A percentile compares a stretch with the other conserved stretches of the same genome.
Conservation (phyloP, 805 yeast species). For the Saccharomycopsis sp. region DNA sequence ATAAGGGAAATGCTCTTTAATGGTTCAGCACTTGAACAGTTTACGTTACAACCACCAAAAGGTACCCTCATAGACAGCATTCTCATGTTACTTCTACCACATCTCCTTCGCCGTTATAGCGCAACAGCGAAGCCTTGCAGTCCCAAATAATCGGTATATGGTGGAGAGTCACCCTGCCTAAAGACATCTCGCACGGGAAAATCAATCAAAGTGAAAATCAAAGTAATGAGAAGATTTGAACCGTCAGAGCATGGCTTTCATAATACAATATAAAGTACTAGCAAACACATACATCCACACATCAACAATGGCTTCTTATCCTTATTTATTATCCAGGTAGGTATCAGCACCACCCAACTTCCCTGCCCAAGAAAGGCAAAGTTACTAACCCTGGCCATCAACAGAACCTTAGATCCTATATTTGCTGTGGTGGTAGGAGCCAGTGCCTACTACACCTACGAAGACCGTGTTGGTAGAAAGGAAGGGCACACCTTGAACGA, state of each 20-base stretch:
- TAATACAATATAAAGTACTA: background rate
- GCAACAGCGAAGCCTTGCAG: no score
- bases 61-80: no score
- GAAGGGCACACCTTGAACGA: constrained; percentile 57
- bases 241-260: no score
- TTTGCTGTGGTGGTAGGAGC: constrained; percentile 59
- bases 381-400: constrained; percentile 1
- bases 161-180: no score
- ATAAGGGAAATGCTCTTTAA: no score
- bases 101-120: no score
- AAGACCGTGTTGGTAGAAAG: constrained; percentile 47
- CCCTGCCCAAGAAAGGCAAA: constrained; percentile 8
- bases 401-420: constrained; percentile 53
- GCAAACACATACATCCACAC: background rate
- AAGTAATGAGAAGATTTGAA: background rate
- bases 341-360: constrained; percentile 20
- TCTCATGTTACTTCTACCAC: no score
- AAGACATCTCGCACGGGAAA: no score
- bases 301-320: constrained; percentile 30
- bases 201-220: background rate
- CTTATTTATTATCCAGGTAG: constrained; percentile 41
- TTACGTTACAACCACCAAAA: no score
- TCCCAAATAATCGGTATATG: no score
- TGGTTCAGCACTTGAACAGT: no score
- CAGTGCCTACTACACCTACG: constrained; percentile 57